Evolutionary conservation across 2,329 filamentous ascomycete genomes (phyloP), one percentile per base, ranked within the genome.

Genomic region (Penicillium vulpinum): DNA sequence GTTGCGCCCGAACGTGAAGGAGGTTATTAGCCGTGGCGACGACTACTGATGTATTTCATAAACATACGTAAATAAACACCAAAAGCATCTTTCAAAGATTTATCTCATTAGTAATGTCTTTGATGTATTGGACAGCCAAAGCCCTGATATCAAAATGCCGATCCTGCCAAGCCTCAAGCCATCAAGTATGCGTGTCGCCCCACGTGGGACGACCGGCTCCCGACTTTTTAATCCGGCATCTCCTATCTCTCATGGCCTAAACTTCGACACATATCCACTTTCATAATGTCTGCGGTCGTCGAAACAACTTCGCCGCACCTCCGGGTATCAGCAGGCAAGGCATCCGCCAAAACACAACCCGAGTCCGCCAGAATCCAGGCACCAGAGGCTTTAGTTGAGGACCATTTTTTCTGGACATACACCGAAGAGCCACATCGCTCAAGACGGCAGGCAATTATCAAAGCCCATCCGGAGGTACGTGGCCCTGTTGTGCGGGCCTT

Each of bases 341-440:
- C 59, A 41, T 60, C 67, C 55, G 22, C 57, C 43, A 56, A 62
- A 36, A 47, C 51, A 55, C 60, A 66, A 24, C 51, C 66, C 36
- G 49, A 58, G 18, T 62, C 68, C 15, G 43, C 61, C 44, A 66
- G 67, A 65, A 65, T 67, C 47, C 56, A 70, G 45, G 70, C 73
- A 49, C 70, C 73, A 33, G 65, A 70, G 43, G 52, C 62, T 31
- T 63, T 69, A 5, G 69, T 73, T 8, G 77, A 78, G 16, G 78
- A 87, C 61, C 83, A 87, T 74, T 97, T 97, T 82, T 96, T 96
- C 80, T 97, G 95, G 94, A 96, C 94, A 39, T 97, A 99, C 73
- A 97, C 94, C 10, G 94, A 99, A 75, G 94, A 99, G 78, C 94
- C 94, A 60, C 94, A 99, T 77, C 86, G 92, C 66, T 94, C 93